A percentile compares a stretch with the other conserved stretches of the same genome.
phyloP scores from a whole-genome alignment of 495 filamentous ascomycete genomes.

The Poronia punctata region DNA sequence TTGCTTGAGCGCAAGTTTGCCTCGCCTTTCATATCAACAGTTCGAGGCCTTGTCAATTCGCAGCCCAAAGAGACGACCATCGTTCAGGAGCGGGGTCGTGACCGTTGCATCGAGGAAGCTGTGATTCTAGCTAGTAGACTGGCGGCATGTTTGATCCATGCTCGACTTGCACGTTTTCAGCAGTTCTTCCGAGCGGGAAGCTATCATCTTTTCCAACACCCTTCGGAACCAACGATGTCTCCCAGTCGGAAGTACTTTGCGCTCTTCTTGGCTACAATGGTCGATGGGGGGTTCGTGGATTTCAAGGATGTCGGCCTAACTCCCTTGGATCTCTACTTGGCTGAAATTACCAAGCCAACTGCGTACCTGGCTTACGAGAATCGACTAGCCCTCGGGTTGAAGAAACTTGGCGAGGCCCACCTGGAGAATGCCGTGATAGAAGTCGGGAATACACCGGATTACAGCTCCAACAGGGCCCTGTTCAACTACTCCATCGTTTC shows the following conservation, averaged over 20 bases:
- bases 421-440: slow-evolving; percentile 25
- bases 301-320: slow-evolving; percentile 32
- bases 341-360: slow-evolving; percentile 33
- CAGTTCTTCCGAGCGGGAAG: slow-evolving; percentile 33
- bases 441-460: slow-evolving; percentile 25
- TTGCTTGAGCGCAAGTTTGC: slow-evolving; percentile 33
- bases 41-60: slow-evolving; percentile 25
- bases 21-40: slow-evolving; percentile 35
- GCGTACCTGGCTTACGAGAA: slow-evolving; percentile 34
- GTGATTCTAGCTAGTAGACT: slow-evolving; percentile 30
- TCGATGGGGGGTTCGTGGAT: slow-evolving; percentile 30
- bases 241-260: slow-evolving; percentile 29
- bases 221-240: slow-evolving; percentile 22
- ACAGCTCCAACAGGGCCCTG: slow-evolving; percentile 32
- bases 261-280: slow-evolving; percentile 34
- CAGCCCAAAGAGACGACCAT: slow-evolving; percentile 7
- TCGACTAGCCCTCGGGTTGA: slow-evolving; percentile 31
- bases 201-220: slow-evolving; percentile 30
- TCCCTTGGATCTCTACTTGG: slow-evolving; percentile 31
- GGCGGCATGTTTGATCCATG: slow-evolving; percentile 34
- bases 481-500: slow-evolving; percentile 22
- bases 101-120: slow-evolving; percentile 31
- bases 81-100: slow-evolving; percentile 22
- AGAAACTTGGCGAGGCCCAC: slow-evolving; percentile 26
- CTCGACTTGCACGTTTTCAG: slow-evolving; percentile 30